phyloP scores from a whole-genome alignment of 2,329 filamentous ascomycete genomes.

The Fusarium irregulare region DNA sequence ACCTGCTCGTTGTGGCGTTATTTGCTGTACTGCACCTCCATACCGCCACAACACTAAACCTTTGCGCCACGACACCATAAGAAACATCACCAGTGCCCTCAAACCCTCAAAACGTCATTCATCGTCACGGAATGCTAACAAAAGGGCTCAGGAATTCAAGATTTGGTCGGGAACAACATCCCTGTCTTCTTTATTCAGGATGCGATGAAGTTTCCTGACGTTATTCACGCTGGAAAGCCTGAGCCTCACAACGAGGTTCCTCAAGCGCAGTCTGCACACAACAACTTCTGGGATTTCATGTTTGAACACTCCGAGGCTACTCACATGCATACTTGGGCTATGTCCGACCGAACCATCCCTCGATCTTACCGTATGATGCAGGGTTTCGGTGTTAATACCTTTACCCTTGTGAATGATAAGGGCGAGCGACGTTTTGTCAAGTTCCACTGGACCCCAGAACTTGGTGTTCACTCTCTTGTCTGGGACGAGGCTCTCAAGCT shows the following conservation, averaged over 20 bases:
- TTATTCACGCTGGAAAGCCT: constrained; percentile 73
- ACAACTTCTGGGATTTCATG: constrained; percentile 83
- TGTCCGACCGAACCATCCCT: constrained; percentile 79
- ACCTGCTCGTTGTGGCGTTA: too few species aligned
- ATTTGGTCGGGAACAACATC: constrained; percentile 73
- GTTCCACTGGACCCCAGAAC: constrained; percentile 79
- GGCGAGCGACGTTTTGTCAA: constrained; percentile 80
- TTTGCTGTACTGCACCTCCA: too few species aligned
- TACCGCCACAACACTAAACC: not conserved
- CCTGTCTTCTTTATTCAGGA: constrained; percentile 83
- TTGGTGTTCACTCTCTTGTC: constrained; percentile 80
- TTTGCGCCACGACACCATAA: not conserved
- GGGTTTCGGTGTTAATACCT: constrained; percentile 87
- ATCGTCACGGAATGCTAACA: too few species aligned
- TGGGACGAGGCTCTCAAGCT: constrained; percentile 86
- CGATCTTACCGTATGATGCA: constrained; percentile 87
- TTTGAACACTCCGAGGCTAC: constrained; percentile 73
- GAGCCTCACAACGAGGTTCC: constrained; percentile 78
- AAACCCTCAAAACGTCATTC: not conserved
- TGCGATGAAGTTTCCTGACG: constrained; percentile 77
- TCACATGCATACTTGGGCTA: constrained; percentile 83
- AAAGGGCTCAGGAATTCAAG: too few species aligned
- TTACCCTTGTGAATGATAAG: constrained; percentile 73
- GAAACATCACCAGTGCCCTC: not conserved
- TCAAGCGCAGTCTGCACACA: constrained; percentile 76